Evolutionary conservation across 163 green algal species (phyloP).

Genomic region (Coccomyxa subellipsoidea): DNA sequence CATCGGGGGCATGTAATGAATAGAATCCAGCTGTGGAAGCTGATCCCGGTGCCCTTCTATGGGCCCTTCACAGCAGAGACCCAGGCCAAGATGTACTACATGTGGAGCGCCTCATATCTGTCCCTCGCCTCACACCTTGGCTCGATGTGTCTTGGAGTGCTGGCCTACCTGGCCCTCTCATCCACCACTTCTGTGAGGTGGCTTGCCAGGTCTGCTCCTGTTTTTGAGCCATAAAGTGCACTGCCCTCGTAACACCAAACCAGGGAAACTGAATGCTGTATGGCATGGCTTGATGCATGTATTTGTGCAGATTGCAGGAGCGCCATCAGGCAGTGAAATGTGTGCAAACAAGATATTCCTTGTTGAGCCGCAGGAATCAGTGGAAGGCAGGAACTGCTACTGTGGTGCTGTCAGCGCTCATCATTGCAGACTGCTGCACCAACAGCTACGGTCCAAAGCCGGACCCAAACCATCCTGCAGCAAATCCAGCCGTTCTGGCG

Average conservation of each 20-base stretch:
- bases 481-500: not conserved
- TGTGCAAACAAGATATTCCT: not conserved
- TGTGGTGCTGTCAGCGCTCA: not conserved
- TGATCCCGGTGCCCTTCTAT: constrained; percentile 4
- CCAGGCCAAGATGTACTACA: not conserved
- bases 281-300: not conserved
- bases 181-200: not conserved
- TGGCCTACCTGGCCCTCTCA: not conserved
- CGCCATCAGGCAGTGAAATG: too few species aligned
- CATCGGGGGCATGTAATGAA: not conserved
- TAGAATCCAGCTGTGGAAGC: not conserved
- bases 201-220: not conserved
- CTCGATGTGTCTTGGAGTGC: not conserved
- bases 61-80: not conserved
- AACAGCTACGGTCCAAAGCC: not conserved
- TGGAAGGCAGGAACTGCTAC: not conserved
- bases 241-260: not conserved
- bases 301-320: too few species aligned
- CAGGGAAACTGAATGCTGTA: not conserved
- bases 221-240: not conserved
- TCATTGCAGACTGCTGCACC: not conserved
- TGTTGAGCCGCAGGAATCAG: not conserved
- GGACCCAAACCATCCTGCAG: not conserved
- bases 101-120: constrained; percentile 1
- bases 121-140: not conserved